These are phyloP conservation scores for Plasmodium gonderi DNA, from an alignment of 169 alveolate species.

Conservation along the genomic window DNA sequence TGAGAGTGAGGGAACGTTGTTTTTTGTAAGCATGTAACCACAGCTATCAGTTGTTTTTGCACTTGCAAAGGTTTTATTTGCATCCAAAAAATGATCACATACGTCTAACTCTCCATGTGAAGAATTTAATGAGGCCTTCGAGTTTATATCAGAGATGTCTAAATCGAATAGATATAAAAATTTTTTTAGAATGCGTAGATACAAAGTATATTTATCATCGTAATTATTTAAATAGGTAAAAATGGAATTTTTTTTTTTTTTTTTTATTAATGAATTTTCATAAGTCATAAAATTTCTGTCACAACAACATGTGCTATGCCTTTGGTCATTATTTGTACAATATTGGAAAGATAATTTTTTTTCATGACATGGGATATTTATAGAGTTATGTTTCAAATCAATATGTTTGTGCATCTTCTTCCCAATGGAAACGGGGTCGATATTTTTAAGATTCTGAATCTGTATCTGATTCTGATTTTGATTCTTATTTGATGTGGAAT, in stretches of 20 bases:
- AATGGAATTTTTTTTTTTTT: slow-evolving; percentile 64
- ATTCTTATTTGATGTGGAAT: not conserved
- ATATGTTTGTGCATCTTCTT: not conserved
- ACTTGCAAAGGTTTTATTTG: too few relatives aligned
- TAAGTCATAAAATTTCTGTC: not conserved
- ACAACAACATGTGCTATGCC: not conserved
- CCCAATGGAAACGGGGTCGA: not conserved
- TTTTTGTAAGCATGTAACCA: too few relatives aligned
- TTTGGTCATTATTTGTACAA: not conserved
- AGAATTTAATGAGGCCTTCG: not conserved
- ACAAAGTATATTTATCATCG: slow-evolving; percentile 33
- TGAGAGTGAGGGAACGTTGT: not conserved
- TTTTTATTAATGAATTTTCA: slow-evolving; percentile 4
- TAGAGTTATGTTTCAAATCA: slow-evolving; percentile 10
- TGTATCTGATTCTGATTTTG: not conserved
- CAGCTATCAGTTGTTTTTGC: too few relatives aligned
- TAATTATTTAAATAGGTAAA: slow-evolving; percentile 37
- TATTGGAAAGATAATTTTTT: not conserved
- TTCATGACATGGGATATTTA: slow-evolving; percentile 9
- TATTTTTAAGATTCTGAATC: not conserved
- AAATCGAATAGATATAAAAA: slow-evolving; percentile 35
- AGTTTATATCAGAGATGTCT: slow-evolving; percentile 21
- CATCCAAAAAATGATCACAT: too few relatives aligned
- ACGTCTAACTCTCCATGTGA: not conserved
- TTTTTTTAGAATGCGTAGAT: slow-evolving; percentile 44